These are phyloP conservation scores for Puya raimondii DNA, from an alignment of 176 grass and related monocot species.

Conservation along the genomic window DNA sequence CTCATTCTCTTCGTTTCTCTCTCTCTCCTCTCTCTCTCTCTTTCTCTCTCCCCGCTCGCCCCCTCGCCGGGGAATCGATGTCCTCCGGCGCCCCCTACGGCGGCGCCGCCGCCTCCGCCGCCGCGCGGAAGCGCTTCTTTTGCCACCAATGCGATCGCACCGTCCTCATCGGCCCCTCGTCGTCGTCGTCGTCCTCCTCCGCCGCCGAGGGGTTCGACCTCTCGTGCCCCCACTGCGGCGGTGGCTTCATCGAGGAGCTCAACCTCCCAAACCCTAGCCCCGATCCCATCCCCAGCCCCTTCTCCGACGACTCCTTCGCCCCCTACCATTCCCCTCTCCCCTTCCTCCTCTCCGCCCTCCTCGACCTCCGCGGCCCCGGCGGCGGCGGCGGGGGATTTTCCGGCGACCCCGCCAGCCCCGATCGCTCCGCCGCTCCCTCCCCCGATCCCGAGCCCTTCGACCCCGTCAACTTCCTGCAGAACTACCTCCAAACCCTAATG, in stretches of 20 bases:
- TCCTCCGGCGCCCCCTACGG: conserved; percentile 44
- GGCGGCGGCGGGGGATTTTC: conserved; percentile 16
- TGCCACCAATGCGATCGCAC: conserved; percentile 90
- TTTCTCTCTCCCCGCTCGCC: not conserved
- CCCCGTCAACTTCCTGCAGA: conserved; percentile 54
- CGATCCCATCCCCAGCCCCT: conserved; percentile 43
- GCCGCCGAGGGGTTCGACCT: conserved; percentile 47
- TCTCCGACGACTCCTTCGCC: conserved; percentile 15
- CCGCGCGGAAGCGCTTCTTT: conserved; percentile 65
- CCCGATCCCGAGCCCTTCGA: conserved; percentile 57
- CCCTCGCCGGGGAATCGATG: conserved; percentile 21
- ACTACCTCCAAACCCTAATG: conserved; percentile 55
- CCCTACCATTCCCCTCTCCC: conserved; percentile 17
- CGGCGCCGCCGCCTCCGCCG: conserved; percentile 10
- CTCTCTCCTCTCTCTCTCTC: not conserved
- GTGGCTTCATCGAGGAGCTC: conserved; percentile 89
- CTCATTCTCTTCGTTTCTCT: not conserved
- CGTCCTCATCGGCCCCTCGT: conserved; percentile 36
- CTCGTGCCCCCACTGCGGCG: conserved; percentile 68
- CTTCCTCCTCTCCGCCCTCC: conserved; percentile 32
- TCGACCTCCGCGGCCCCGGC: conserved; percentile 50
- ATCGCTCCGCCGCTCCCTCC: conserved; percentile 31
- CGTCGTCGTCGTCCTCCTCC: conserved; percentile 15
- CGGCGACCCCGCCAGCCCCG: not conserved
- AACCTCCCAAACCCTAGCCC: conserved; percentile 47